Conservation (phyloP, 805 yeast genomes). For the Candida insectorum region DNA sequence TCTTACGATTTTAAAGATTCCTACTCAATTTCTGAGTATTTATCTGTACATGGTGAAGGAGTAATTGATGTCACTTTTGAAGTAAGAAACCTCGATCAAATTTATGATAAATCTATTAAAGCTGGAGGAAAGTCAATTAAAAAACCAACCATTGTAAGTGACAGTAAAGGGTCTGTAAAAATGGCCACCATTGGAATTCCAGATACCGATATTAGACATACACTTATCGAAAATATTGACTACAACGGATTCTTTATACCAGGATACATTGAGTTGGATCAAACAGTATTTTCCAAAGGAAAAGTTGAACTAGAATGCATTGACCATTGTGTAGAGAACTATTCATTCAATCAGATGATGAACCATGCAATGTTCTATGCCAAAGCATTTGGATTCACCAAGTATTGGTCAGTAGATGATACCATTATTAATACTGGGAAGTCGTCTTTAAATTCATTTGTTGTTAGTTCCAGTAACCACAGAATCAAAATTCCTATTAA, state of each 20-base stretch:
- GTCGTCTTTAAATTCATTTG: slow-evolving; percentile 69
- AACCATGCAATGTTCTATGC: slow-evolving; percentile 58
- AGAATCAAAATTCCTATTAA: slow-evolving; percentile 76
- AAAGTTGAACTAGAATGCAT: slow-evolving; percentile 39
- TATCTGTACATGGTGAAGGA: slow-evolving; percentile 65
- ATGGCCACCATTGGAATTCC: slow-evolving; percentile 45
- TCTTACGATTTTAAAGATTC: slow-evolving; percentile 7
- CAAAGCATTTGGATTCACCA: slow-evolving; percentile 64
- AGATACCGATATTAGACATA: slow-evolving; percentile 64
- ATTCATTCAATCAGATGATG: slow-evolving; percentile 65
- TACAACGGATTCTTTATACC: slow-evolving; percentile 51
- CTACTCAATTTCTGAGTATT: slow-evolving; percentile 15
- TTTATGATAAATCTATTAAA: slow-evolving; percentile 44
- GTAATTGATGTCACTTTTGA: slow-evolving; percentile 72
- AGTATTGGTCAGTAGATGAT: slow-evolving; percentile 85
- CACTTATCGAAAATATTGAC: slow-evolving; percentile 52
- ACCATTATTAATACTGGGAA: slow-evolving; percentile 64
- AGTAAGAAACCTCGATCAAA: slow-evolving; percentile 49
- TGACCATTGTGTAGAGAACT: slow-evolving; percentile 83
- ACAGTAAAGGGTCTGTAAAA: slow-evolving; percentile 48
- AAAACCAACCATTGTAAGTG: slow-evolving; percentile 29
- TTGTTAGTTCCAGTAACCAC: slow-evolving; percentile 69
- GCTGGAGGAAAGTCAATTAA: slow-evolving; percentile 48
- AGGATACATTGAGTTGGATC: slow-evolving; percentile 25
- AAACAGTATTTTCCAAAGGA: slow-evolving; percentile 28